Evolutionary conservation across 768 basidiomycete genomes (phyloP).

Genomic region (Saitozyma podzolica): DNA sequence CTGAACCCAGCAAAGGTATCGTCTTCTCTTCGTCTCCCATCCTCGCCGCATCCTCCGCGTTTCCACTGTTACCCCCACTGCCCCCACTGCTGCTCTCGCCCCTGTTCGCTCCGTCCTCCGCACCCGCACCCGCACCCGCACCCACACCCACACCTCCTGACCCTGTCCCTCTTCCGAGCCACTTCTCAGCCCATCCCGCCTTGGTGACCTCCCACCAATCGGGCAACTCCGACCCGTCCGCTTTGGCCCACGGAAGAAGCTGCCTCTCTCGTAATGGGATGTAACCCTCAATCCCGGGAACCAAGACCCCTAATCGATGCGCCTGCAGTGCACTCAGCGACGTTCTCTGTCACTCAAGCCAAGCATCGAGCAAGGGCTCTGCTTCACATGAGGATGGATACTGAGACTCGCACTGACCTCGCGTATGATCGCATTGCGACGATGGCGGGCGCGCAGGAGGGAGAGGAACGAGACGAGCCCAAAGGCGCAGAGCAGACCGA

Average conservation of each 20-base stretch:
- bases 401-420: slow-evolving; percentile 29
- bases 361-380: background rate
- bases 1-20: too few relatives aligned
- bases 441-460: slow-evolving; percentile 31
- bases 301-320: slow-evolving; percentile 36
- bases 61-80: too few relatives aligned
- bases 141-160: background rate
- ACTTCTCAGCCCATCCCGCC: background rate
- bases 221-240: slow-evolving; percentile 27
- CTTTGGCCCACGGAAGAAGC: slow-evolving; percentile 13
- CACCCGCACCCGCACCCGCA: too few relatives aligned
- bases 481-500: slow-evolving; percentile 41
- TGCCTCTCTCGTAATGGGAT: slow-evolving; percentile 35
- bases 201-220: slow-evolving; percentile 42
- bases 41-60: too few relatives aligned
- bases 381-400: background rate
- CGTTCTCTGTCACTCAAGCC: background rate
- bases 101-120: too few relatives aligned
- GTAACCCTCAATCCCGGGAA: slow-evolving; percentile 45
- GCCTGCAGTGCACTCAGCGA: slow-evolving; percentile 21
- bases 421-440: slow-evolving; percentile 26
- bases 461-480: slow-evolving; percentile 36
- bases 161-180: slow-evolving; percentile 1
- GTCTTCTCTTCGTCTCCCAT: background rate
- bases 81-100: too few relatives aligned